phyloP scores from a whole-genome alignment of 768 basidiomycete genomes.

The Pisolithus orientalis region DNA sequence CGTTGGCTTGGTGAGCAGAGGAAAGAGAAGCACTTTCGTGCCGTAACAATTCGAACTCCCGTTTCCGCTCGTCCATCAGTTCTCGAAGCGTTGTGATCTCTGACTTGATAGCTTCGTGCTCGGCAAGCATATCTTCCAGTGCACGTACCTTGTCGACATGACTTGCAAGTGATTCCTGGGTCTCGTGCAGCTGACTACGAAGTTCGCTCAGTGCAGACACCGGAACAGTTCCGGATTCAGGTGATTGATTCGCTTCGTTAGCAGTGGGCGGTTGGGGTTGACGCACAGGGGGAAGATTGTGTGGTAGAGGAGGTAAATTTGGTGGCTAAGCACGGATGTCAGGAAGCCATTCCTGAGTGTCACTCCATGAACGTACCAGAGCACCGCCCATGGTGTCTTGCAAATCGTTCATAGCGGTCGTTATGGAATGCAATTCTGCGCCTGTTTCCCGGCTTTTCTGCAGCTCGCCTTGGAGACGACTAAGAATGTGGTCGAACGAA shows the following conservation, averaged over 20 bases:
- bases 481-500: constrained; percentile 88
- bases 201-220: constrained; percentile 47
- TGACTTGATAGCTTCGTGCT: constrained; percentile 77
- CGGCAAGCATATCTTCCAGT: constrained; percentile 72
- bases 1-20: constrained; percentile 14
- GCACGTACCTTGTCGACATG: constrained; percentile 83
- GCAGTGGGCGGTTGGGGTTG: constrained; percentile 21
- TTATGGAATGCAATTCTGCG: constrained; percentile 72
- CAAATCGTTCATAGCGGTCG: constrained; percentile 80
- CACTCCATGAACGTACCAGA: constrained; percentile 43
- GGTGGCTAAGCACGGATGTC: constrained; percentile 38
- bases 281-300: constrained; percentile 61
- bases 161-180: constrained; percentile 65
- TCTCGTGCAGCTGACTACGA: constrained; percentile 78
- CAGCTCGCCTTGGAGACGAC: constrained; percentile 85
- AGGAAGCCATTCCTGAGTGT: constrained; percentile 8
- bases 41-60: constrained; percentile 36
- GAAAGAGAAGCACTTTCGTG: constrained; percentile 16
- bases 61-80: constrained; percentile 60
- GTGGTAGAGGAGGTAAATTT: constrained; percentile 57
- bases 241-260: constrained; percentile 22
- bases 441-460: constrained; percentile 94
- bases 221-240: constrained; percentile 21
- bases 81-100: constrained; percentile 73
- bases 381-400: constrained; percentile 86